Base-by-base conservation (phyloP, 1,284 basidiomycete species). In the Leccinum olivaceoglutinosum region DNA sequence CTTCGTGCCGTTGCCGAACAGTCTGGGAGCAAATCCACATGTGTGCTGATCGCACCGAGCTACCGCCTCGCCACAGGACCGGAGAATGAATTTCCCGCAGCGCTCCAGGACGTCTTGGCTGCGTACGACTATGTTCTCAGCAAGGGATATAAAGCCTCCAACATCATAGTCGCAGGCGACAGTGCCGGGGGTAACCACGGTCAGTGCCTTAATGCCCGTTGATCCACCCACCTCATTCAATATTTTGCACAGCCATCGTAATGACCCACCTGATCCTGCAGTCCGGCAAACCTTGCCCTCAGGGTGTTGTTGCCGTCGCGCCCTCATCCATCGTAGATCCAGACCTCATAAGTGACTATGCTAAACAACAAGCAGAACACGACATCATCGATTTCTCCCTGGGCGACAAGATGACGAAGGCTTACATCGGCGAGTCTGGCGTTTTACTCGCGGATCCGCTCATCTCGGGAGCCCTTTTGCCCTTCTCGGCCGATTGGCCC, bases 171-270 rank as follows among this genome's bases (percentile, higher is more conserved):
- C 12, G 65, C 62, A 0, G 71, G 71, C 2, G 72, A 75, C 60
- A 75, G 71, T 7, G 69, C 71, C 1, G 73, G 72, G 0, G 71
- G 72, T 1, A 70, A 65, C 41, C 64, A 65, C 2, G 68, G 72
- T 73, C n/a, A 12, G 67, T 62, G 16, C 25, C 21, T 7, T 7
- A 6, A 12, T 25, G n/a, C 9, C n/a, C 4, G 7, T 41, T 10
- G 41, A n/a, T 3, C 18, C 10, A 38, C 36, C 36, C 11, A 1
- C 25, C 4, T 25, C 25, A 0, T 38, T 38, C 11, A 38, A 38
- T 38, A 38, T 38, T 8, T 38, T 11, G 5, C 14, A 44, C 58
- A 58, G 58, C 39, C 12, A 16, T 44, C 25, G 38, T 44, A n/a
- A 14, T 58, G 39, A 44, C 39, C 58, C 58, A 58, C 58, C 58